Percentiles rank a stretch among this genome's conserved stretches.
Conservation (phyloP, 108 stramenopile genomes). For the Conticribra guillardii region DNA sequence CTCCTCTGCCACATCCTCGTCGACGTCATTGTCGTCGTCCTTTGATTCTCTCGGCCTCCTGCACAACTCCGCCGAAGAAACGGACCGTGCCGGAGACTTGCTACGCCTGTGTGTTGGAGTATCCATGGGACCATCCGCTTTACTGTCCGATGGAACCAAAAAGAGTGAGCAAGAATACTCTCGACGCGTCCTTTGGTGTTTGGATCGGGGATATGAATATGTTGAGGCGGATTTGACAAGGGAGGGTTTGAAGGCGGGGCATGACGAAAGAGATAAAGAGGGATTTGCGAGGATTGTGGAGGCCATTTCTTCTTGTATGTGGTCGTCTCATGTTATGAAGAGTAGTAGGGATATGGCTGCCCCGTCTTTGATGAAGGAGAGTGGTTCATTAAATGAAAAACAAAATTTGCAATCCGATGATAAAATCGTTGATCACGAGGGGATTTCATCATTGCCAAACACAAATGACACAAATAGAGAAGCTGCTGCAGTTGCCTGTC, state of each 20-base stretch:
- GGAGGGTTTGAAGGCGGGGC: constrained; percentile 61
- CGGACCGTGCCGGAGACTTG: constrained; percentile 58
- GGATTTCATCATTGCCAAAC: too few species aligned
- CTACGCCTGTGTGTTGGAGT: constrained; percentile 79
- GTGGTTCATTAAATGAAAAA: too few species aligned
- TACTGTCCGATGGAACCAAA: constrained; percentile 47
- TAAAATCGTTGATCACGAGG: too few species aligned
- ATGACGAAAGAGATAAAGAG: constrained; percentile 86
- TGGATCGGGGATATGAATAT: constrained; percentile 91
- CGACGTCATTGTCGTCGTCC: constrained; percentile 16
- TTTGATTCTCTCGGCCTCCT: constrained; percentile 62
- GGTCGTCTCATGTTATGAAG: constrained; percentile 79
- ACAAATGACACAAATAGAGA: constrained; percentile 35
- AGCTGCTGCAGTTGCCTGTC: constrained; percentile 25
- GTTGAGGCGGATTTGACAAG: constrained; percentile 67
- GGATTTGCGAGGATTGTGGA: constrained; percentile 86
- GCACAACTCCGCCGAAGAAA: constrained; percentile 28
- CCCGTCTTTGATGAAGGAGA: too few species aligned
- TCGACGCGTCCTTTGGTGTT: constrained; percentile 80
- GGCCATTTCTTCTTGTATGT: constrained; percentile 80
- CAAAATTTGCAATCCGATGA: too few species aligned
- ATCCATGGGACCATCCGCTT: constrained; percentile 21
- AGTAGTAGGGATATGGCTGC: not conserved
- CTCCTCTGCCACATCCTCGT: constrained; percentile 43
- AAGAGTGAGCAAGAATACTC: constrained; percentile 77